Evolutionary conservation across 306 rosid species (phyloP).

Genomic region (Quercus berberidifolia): DNA sequence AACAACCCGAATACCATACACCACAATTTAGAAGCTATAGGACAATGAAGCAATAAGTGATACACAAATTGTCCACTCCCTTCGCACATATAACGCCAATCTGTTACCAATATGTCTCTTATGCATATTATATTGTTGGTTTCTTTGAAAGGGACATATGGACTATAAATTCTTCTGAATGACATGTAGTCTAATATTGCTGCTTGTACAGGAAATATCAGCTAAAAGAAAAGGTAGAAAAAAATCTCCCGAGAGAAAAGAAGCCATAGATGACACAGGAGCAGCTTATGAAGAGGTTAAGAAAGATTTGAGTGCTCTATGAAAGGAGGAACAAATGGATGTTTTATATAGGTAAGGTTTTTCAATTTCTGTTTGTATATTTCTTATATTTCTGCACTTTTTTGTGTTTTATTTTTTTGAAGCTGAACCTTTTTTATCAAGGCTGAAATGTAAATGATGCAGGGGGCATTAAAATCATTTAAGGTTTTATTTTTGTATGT

Average conservation of each 20-base stretch:
- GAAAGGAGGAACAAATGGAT: too few relatives aligned
- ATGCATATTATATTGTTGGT: rapidly evolving
- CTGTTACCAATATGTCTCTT: too few relatives aligned
- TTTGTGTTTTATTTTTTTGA: not conserved
- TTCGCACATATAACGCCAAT: too few relatives aligned
- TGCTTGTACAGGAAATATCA: conserved; percentile 4
- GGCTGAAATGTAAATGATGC: too few relatives aligned
- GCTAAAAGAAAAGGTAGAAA: conserved; percentile 32
- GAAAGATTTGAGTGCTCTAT: too few relatives aligned
- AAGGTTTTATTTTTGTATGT: too few relatives aligned
- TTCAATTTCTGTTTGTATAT: not conserved
- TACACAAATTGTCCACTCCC: too few relatives aligned
- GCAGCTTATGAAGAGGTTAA: not conserved
- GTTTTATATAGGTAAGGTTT: conserved; percentile 35
- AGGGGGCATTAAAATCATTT: too few relatives aligned
- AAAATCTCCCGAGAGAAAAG: conserved; percentile 20
- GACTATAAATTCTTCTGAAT: not conserved
- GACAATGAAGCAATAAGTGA: too few relatives aligned
- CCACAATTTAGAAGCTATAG: too few relatives aligned
- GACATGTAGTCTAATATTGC: not conserved
- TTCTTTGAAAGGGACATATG: not conserved
- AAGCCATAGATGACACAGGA: conserved; percentile 30
- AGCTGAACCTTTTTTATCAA: not conserved
- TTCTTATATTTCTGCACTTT: not conserved
- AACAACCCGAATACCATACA: too few relatives aligned